Base-by-base conservation (phyloP, 768 basidiomycete species). In the Holtermanniella nyarrowii region DNA sequence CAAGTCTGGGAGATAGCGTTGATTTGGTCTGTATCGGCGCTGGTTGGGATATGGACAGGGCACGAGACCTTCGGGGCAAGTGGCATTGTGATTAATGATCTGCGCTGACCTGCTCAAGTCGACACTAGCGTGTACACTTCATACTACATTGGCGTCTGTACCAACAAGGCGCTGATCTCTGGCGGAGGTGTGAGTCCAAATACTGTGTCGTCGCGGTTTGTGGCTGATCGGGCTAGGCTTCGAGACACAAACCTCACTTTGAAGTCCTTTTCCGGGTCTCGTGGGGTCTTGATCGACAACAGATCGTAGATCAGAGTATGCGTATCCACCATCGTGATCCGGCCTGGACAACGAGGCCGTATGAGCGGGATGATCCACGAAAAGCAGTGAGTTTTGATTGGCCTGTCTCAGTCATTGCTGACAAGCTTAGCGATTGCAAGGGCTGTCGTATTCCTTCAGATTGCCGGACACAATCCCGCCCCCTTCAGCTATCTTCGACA, bases 1-100 rank as follows among this genome's bases (percentile, higher is more conserved):
- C 82, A 1, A 84, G 84, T 3, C 77, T 84, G 42, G 87, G 88
- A 18, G 90, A 96, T 68, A 77, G 80, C 3, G 59, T 90, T 14
- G 87, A 90, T 66, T 76, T 93, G 51, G 81, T 81, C 3, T 64
- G 93, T 26, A 72, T 93, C 18, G 90, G 80, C 1, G 87, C 82
- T 18, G 73, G 77, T 0, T 90, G 87, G 86, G 84, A 87, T 50
- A 82, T 82, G 62, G 78, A 82, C 27, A 77, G 90, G 7, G 90
- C 78, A 2, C 73, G 86, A 48, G 83, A 84, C 48, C 74, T 95
- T 4, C 73, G 83, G 69, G 88, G 88, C 86, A 48, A 37, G 71
- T 51, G 3, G 13, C 22, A 24, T 13, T 26, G 27, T 46, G 16
- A 25, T 7, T 40, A 18, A 5, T 2, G 22, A 26, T 25, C 25